Base-by-base conservation (phyloP, 805 yeast species). In the Kodamaea jinghongensis region DNA sequence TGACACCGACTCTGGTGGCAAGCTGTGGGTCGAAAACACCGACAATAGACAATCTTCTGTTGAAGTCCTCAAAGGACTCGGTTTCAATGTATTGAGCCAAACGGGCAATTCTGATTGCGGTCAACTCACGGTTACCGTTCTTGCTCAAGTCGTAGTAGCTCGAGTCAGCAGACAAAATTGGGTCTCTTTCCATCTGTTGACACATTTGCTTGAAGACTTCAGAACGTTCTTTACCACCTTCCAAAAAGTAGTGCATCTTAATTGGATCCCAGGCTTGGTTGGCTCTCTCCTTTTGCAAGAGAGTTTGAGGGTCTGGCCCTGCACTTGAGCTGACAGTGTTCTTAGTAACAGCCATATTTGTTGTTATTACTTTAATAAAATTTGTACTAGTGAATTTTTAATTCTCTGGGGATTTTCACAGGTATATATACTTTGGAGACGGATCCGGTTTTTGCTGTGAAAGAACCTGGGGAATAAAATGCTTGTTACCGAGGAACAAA, bases 1-100 rank as follows among this genome's bases (percentile, higher is more conserved):
- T 95, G 41, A 90, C 89, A 30, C 96, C 96, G 36, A 86, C 63
- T 52, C 98, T 77, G 23, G 96, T 89, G 38, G 80, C 78, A 32
- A 85, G 67, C 50, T 81, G 82, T 12, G 96, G 95, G 60, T 91
- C 97, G 46, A 81, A 73, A 31, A 81, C 68, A 12, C 80, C 79
- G 22, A 82, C 60, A 41, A 81, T 48, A 23, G 79, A 73, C 45
- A 83, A 64, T 53, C 90, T 68, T 50, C 76, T 72, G 56, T 76
- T 77, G 57, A 82, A 81, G 28, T 59, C 63, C 17, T 70, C 68
- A 36, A 63, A 61, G 23, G 61, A 46, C 34, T 60, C 69, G 47
- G 36, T 65, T 66, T 76, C 91, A 60, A 82, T 71, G 56, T 81
- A 84, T 28, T 70, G 62, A 4, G 86, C 65, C 51, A 84, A 56